Conservation (phyloP, 2,329 filamentous ascomycete species). For the Hirsutella rhossiliensis region DNA sequence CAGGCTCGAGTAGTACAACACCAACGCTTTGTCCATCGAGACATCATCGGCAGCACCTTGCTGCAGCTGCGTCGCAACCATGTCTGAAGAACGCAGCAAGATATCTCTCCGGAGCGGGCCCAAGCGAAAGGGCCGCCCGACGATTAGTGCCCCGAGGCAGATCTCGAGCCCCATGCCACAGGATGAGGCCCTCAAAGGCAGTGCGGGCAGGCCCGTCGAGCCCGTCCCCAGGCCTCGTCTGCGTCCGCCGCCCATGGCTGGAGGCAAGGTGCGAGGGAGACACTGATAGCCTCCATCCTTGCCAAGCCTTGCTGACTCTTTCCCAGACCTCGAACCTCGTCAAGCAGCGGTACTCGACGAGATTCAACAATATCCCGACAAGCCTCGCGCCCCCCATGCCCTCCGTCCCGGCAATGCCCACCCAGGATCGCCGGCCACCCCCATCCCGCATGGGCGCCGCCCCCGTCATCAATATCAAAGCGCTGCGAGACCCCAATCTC, state of each 20-base stretch:
- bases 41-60: neutral
- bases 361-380: slow-evolving; percentile 67
- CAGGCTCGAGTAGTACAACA: neutral
- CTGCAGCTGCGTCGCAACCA: slow-evolving; percentile 16
- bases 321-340: slow-evolving; percentile 66
- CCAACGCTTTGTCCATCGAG: neutral
- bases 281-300: neutral
- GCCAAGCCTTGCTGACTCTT: neutral
- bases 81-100: slow-evolving; percentile 51
- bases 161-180: slow-evolving; percentile 50
- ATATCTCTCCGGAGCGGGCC: slow-evolving; percentile 49
- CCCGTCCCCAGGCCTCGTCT: slow-evolving; percentile 25
- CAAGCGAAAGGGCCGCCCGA: slow-evolving; percentile 48
- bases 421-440: slow-evolving; percentile 38
- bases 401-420: slow-evolving; percentile 58
- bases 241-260: slow-evolving; percentile 36
- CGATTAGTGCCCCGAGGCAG: slow-evolving; percentile 50
- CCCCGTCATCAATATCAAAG: slow-evolving; percentile 63
- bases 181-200: slow-evolving; percentile 24
- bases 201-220: slow-evolving; percentile 10
- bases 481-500: slow-evolving; percentile 68
- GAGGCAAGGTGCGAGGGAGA: slow-evolving; percentile 37
- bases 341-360: slow-evolving; percentile 86
- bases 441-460: slow-evolving; percentile 41
- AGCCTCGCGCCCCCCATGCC: slow-evolving; percentile 46